Conservation (phyloP, 306 rosid genomes). For the Geum urbanum region DNA sequence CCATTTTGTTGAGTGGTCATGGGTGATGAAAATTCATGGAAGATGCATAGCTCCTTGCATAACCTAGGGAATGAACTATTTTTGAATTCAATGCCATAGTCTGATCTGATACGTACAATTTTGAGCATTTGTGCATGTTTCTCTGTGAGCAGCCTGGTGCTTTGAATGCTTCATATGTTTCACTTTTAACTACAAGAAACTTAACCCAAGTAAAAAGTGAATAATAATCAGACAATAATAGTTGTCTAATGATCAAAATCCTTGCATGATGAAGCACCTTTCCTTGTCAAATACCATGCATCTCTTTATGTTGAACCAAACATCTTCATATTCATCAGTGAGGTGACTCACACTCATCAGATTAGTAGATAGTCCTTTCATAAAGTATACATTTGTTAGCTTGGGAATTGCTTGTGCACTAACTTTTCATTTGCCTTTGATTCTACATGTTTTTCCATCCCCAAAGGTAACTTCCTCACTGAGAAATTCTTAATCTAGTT, state of each 20-base stretch:
- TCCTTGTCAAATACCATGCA: neutral
- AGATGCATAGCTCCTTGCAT: neutral
- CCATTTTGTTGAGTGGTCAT: neutral
- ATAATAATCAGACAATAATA: neutral
- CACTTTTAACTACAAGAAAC: neutral
- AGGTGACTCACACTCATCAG: neutral
- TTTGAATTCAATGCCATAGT: neutral
- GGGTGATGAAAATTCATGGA: neutral
- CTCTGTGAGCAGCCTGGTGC: neutral
- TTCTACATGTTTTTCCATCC: too few species aligned
- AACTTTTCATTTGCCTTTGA: neutral
- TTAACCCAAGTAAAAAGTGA: neutral
- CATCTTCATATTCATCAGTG: neutral
- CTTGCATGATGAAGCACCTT: neutral
- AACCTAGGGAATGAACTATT: neutral
- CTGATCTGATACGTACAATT: neutral
- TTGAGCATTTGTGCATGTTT: fast-evolving
- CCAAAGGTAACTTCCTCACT: too few species aligned
- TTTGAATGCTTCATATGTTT: neutral
- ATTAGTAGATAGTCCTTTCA: neutral
- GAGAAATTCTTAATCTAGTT: too few species aligned
- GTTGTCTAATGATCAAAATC: neutral
- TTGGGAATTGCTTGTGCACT: neutral
- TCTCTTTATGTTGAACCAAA: neutral
- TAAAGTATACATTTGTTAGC: too few species aligned